Evolutionary conservation across 2,329 filamentous ascomycete species (phyloP).

Genomic region (Monilinia fructicola): DNA sequence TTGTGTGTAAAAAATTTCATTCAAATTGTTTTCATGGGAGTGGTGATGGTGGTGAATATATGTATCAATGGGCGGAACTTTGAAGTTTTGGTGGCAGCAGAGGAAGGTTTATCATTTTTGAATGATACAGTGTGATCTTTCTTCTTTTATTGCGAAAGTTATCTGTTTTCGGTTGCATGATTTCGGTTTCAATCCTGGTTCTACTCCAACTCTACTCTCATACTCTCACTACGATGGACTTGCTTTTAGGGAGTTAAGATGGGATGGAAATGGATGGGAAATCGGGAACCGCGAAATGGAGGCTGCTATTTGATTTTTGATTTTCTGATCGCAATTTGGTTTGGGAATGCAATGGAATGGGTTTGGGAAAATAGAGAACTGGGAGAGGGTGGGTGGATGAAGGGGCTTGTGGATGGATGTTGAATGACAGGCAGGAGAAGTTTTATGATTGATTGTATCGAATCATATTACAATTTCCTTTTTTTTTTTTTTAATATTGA

Average conservation of each 20-base stretch:
- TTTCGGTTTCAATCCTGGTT: slow-evolving; percentile 11
- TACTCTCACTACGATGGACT: slow-evolving; percentile 2
- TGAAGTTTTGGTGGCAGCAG: background rate
- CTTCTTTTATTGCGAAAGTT: background rate
- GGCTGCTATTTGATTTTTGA: background rate
- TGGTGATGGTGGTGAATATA: slow-evolving; percentile 5
- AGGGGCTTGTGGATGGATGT: background rate
- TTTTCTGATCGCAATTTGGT: slow-evolving; percentile 12
- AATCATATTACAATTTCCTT: slow-evolving; percentile 3
- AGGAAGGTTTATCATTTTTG: slow-evolving; percentile 12
- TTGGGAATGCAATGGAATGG: slow-evolving; percentile 7
- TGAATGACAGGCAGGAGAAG: background rate
- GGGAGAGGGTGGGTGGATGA: background rate
- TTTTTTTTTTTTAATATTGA: slow-evolving; percentile 1
- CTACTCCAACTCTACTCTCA: slow-evolving; percentile 16
- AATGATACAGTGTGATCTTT: slow-evolving; percentile 11
- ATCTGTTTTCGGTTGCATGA: background rate
- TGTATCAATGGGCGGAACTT: slow-evolving; percentile 15
- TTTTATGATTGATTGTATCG: slow-evolving; percentile 12
- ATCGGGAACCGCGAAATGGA: slow-evolving; percentile 2
- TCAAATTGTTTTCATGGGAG: slow-evolving; percentile 4
- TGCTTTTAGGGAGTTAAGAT: slow-evolving; percentile 18
- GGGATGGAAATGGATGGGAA: slow-evolving; percentile 8
- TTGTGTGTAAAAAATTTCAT: background rate
- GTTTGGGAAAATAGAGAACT: slow-evolving; percentile 2